phyloP scores from a whole-genome alignment of 805 yeast species.

The Blastobotrys americana region DNA sequence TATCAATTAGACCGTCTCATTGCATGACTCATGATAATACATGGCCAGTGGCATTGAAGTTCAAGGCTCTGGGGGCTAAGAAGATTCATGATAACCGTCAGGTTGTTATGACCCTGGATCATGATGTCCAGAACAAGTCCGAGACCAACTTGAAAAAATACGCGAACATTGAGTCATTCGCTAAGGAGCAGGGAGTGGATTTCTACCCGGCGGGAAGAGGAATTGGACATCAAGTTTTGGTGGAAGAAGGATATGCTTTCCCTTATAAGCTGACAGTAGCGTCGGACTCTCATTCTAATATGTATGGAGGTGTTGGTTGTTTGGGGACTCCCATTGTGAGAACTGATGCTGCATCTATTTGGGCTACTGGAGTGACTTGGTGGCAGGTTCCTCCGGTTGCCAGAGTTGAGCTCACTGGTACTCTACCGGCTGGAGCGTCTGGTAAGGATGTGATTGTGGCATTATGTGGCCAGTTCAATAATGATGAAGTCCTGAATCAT shows the following conservation, averaged over 20 bases:
- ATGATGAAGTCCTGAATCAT: conserved; percentile 87
- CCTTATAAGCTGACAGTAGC: conserved; percentile 93
- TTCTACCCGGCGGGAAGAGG: conserved; percentile 99
- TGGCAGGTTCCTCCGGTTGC: conserved; percentile 99
- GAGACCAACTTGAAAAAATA: conserved; percentile 87
- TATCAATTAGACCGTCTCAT: conserved; percentile 88
- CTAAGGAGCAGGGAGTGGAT: conserved; percentile 84
- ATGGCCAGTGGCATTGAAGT: conserved; percentile 98
- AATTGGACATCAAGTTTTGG: conserved; percentile 98
- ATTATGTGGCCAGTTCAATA: conserved; percentile 83
- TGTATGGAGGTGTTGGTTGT: conserved; percentile 95
- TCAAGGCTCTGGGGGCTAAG: conserved; percentile 88
- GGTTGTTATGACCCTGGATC: conserved; percentile 94
- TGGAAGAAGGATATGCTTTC: conserved; percentile 97
- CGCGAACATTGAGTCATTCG: conserved; percentile 80
- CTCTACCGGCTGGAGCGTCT: conserved; percentile 76
- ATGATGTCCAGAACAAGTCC: conserved; percentile 90
- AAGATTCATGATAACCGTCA: conserved; percentile 78
- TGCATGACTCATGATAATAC: conserved; percentile 99
- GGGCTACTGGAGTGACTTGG: conserved; percentile 99
- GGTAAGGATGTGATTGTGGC: conserved; percentile 98
- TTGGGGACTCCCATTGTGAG: conserved; percentile 97
- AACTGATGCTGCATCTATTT: conserved; percentile 97
- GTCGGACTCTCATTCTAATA: conserved; percentile 94
- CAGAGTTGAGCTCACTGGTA: conserved; percentile 75